Conservation (phyloP, 768 basidiomycete genomes). For the Rhodosporidiobolus odoratus region DNA sequence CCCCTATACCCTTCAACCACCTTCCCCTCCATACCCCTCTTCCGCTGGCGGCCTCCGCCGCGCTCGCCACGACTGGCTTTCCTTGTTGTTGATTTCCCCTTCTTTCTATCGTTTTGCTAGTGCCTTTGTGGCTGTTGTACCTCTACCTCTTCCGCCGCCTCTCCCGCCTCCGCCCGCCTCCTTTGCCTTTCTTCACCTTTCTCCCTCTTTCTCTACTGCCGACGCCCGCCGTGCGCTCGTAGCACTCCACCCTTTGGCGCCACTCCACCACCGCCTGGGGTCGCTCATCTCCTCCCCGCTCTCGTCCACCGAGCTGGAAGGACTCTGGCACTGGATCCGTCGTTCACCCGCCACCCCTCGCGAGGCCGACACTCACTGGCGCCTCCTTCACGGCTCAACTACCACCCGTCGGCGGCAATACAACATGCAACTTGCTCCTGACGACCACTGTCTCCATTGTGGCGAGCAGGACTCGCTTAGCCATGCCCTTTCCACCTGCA, state of each 20-base stretch:
- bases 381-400: neutral
- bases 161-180: neutral
- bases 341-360: neutral
- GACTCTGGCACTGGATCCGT: neutral
- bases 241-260: too few species aligned
- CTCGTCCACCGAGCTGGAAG: neutral
- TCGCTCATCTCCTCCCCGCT: neutral
- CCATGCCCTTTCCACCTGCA: neutral
- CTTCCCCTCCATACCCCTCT: too few species aligned
- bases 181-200: neutral
- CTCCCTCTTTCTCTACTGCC: neutral
- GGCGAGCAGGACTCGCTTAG: neutral
- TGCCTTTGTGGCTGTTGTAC: slow-evolving; percentile 1
- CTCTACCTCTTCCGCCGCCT: neutral
- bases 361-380: neutral
- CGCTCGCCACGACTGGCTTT: neutral
- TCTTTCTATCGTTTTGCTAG: slow-evolving; percentile 33
- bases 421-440: neutral
- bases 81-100: too few species aligned
- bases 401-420: neutral
- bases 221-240: neutral
- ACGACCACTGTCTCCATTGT: neutral
- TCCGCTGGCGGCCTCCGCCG: too few species aligned
- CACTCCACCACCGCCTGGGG: neutral
- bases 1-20: too few species aligned